Evolutionary conservation across 2,329 filamentous ascomycete species (phyloP).

Genomic region (Leptoxyphium fumago): DNA sequence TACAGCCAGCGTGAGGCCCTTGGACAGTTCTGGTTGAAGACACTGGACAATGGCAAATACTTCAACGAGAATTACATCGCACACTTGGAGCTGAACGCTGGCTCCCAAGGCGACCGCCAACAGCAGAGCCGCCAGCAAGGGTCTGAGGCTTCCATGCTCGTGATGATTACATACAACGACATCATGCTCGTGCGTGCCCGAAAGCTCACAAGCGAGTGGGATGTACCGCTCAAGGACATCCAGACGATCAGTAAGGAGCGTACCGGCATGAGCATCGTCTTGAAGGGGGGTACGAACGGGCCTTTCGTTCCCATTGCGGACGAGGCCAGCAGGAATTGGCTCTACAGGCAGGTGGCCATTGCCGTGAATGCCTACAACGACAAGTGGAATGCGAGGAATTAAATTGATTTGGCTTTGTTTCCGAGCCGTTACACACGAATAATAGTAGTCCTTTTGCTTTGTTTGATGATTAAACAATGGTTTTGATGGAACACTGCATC

Average conservation of each 20-base stretch:
- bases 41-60: conserved; percentile 91
- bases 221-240: conserved; percentile 86
- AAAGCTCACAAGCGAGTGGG: conserved; percentile 82
- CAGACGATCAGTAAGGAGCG: conserved; percentile 96
- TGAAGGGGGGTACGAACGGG: conserved; percentile 83
- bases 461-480: no score
- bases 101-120: conserved; percentile 51
- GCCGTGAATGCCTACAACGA: conserved; percentile 55
- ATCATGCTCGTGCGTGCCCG: conserved; percentile 85
- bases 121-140: conserved; percentile 4
- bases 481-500: no score
- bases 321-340: conserved; percentile 56
- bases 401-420: background rate
- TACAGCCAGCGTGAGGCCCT: conserved; percentile 91
- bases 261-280: conserved; percentile 75
- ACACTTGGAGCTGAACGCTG: conserved; percentile 60
- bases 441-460: no score
- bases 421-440: no score
- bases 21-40: conserved; percentile 97
- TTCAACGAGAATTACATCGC: conserved; percentile 97
- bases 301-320: conserved; percentile 92
- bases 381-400: conserved; percentile 47
- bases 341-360: conserved; percentile 51
- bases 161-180: conserved; percentile 41
- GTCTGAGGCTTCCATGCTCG: conserved; percentile 48